Conservation (phyloP, 305 asterid species). For the Ilex paraguariensis region DNA sequence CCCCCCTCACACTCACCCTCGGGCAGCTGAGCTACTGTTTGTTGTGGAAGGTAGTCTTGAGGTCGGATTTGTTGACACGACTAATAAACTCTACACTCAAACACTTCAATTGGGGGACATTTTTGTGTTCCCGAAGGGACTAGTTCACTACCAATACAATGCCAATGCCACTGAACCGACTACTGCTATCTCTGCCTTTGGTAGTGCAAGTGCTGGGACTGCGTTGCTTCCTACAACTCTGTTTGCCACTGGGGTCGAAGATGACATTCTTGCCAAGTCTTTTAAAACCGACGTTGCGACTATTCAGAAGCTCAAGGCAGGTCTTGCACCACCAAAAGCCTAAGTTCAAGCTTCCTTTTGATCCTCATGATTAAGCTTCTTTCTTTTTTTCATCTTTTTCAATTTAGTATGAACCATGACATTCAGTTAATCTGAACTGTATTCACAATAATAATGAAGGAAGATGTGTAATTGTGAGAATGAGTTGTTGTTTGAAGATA, state of each 20-base stretch:
- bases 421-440: too few species aligned
- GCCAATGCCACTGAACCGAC: slow-evolving; percentile 1
- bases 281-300: slow-evolving; percentile 19
- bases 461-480: too few species aligned
- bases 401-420: too few species aligned
- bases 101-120: slow-evolving; percentile 14
- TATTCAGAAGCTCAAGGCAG: slow-evolving; percentile 17
- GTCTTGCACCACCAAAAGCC: slow-evolving; percentile 8
- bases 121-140: slow-evolving; percentile 16
- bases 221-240: slow-evolving; percentile 8
- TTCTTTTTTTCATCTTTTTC: too few species aligned
- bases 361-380: not conserved
- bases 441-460: too few species aligned
- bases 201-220: slow-evolving; percentile 12
- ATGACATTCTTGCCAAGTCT: slow-evolving; percentile 12
- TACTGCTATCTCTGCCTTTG: slow-evolving; percentile 12
- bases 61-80: slow-evolving; percentile 19
- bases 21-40: slow-evolving; percentile 6
- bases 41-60: slow-evolving; percentile 9
- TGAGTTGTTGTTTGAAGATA: too few species aligned
- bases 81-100: slow-evolving; percentile 5
- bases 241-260: slow-evolving; percentile 9
- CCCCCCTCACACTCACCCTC: slow-evolving; percentile 19
- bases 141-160: slow-evolving; percentile 18
- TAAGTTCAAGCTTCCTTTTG: not conserved